phyloP scores from a whole-genome alignment of 495 filamentous ascomycete species.

The Neurospora sp. region DNA sequence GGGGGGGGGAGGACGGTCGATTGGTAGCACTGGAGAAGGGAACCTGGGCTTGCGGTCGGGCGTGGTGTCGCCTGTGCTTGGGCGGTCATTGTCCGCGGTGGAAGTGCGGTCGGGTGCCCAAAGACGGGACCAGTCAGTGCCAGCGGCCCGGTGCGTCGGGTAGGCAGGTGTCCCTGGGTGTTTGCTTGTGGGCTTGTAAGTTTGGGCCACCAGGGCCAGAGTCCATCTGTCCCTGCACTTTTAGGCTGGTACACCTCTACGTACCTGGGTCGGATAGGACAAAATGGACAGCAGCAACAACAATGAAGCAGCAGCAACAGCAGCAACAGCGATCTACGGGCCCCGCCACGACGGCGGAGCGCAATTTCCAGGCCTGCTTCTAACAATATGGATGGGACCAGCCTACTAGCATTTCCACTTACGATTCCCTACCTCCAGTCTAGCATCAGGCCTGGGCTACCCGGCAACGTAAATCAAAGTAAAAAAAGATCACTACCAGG shows the following conservation, averaged over 20 bases:
- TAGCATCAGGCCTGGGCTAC: neutral
- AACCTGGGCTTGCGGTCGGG: neutral
- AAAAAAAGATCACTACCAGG: neutral
- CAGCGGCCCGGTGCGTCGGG: neutral
- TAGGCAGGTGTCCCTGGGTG: neutral
- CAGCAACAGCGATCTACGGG: constrained; percentile 21
- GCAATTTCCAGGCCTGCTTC: constrained; percentile 19
- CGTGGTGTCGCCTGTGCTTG: neutral
- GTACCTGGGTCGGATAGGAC: constrained; percentile 4
- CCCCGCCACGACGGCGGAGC: constrained; percentile 20
- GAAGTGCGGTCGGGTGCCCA: neutral
- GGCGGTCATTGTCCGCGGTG: neutral
- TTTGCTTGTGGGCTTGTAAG: neutral
- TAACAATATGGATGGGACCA: neutral
- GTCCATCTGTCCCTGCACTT: neutral
- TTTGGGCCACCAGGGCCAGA: neutral
- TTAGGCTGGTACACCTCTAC: neutral
- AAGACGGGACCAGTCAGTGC: neutral
- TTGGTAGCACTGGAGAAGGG: neutral
- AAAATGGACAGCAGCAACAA: neutral
- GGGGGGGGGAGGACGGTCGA: neutral
- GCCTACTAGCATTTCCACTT: neutral
- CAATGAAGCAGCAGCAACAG: neutral
- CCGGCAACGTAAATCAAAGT: neutral
- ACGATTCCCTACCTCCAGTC: neutral